Conservation (phyloP, 805 yeast genomes). For the Teunomyces stri region DNA sequence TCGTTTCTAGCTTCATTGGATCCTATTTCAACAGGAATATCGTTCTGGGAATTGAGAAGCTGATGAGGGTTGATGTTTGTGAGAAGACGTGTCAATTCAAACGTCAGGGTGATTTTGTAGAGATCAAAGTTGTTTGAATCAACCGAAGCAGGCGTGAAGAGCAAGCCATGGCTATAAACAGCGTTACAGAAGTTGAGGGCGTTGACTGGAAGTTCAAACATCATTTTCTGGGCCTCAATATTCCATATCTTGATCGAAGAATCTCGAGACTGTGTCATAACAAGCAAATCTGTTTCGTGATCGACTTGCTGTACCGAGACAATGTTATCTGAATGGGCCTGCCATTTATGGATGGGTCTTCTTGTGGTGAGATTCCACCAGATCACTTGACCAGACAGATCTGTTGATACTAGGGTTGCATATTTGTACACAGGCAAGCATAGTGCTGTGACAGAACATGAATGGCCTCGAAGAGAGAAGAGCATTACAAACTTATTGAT, state of each 20-base stretch:
- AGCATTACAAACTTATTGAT: background rate
- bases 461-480: constrained; percentile 24
- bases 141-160: constrained; percentile 62
- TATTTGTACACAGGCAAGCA: background rate
- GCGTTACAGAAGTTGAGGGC: constrained; percentile 70
- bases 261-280: constrained; percentile 14
- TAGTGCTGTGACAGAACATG: constrained; percentile 14
- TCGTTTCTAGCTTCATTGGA: constrained; percentile 27
- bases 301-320: constrained; percentile 17
- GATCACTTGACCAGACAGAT: constrained; percentile 58
- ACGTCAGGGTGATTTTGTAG: constrained; percentile 34
- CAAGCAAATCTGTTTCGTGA: constrained; percentile 32
- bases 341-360: constrained; percentile 57
- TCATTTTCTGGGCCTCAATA: constrained; percentile 15
- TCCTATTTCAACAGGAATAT: constrained; percentile 14
- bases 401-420: constrained; percentile 48
- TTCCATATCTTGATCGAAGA: constrained; percentile 11
- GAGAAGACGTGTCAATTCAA: constrained; percentile 6
- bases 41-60: constrained; percentile 23
- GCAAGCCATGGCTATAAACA: constrained; percentile 31
- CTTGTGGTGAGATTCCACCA: constrained; percentile 63
- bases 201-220: constrained; percentile 63
- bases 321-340: constrained; percentile 54
- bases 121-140: constrained; percentile 66
- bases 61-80: constrained; percentile 23